Percentiles rank a stretch among this genome's conserved stretches.
These are phyloP conservation scores for Cornus florida DNA, from an alignment of 148 eudicot genomes.

Conservation along the genomic window DNA sequence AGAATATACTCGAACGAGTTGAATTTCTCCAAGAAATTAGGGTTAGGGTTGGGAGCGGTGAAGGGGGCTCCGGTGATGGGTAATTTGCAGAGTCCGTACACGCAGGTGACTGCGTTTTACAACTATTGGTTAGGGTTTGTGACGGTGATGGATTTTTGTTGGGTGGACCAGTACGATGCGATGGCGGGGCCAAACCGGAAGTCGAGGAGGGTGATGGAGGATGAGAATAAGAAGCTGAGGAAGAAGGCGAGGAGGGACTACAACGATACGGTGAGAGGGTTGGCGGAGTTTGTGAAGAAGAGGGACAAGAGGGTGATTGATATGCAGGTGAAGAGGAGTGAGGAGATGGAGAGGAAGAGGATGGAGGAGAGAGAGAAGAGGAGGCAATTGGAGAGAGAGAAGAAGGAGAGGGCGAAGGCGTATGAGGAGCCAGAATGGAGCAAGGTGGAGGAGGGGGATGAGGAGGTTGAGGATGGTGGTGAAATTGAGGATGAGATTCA, in stretches of 20 bases:
- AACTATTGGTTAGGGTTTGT: slow-evolving; percentile 82
- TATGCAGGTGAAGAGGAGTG: slow-evolving; percentile 82
- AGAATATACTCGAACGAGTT: slow-evolving; percentile 63
- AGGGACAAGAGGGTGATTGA: slow-evolving; percentile 98
- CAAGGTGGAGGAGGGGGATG: slow-evolving; percentile 58
- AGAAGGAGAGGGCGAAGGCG: slow-evolving; percentile 59
- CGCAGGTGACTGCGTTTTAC: slow-evolving; percentile 90
- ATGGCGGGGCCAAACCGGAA: slow-evolving; percentile 65
- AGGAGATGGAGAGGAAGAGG: slow-evolving; percentile 80
- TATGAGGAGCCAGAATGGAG: slow-evolving; percentile 89
- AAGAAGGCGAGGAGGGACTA: slow-evolving; percentile 88
- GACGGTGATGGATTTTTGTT: slow-evolving; percentile 86
- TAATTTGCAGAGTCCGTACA: slow-evolving; percentile 65
- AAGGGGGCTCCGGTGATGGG: slow-evolving; percentile 90
- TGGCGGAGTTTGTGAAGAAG: slow-evolving; percentile 97
- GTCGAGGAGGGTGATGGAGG: slow-evolving; percentile 94
- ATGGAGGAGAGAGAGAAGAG: slow-evolving; percentile 67
- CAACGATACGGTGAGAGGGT: slow-evolving; percentile 82
- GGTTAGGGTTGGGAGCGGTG: slow-evolving; percentile 59
- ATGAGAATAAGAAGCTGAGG: slow-evolving; percentile 92
- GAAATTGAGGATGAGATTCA: slow-evolving; percentile 33
- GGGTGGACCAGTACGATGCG: slow-evolving; percentile 80
- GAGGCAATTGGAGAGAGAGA: slow-evolving; percentile 72
- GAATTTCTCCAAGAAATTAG: slow-evolving; percentile 58
- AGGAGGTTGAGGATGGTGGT: slow-evolving; percentile 29